A percentile compares a stretch with the other conserved stretches of the same genome.
These are phyloP conservation scores for Annulohypoxylon nitens DNA, from an alignment of 495 filamentous ascomycete species.

Conservation along the genomic window DNA sequence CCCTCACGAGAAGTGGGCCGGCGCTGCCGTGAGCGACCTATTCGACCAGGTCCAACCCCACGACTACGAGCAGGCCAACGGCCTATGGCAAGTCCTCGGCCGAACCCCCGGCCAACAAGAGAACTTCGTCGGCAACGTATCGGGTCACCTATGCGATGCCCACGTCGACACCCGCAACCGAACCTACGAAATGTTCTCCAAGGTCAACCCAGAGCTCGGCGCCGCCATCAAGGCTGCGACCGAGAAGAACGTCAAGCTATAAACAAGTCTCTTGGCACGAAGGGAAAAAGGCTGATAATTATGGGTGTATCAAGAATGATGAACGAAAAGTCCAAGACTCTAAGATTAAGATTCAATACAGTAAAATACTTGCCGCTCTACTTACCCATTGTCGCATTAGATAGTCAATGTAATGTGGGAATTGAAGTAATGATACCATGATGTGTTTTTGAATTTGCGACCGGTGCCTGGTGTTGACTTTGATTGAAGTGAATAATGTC, in stretches of 20 bases:
- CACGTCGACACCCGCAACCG: conserved; percentile 64
- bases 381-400: conserved; percentile 6
- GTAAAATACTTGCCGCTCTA: conserved; percentile 17
- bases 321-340: neutral
- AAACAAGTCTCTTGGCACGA: neutral
- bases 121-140: conserved; percentile 74
- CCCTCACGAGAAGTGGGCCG: conserved; percentile 74
- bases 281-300: neutral
- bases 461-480: neutral
- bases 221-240: conserved; percentile 59
- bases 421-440: neutral
- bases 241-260: conserved; percentile 62
- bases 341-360: conserved; percentile 14
- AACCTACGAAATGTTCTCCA: conserved; percentile 70
- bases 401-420: conserved; percentile 12
- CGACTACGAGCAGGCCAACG: conserved; percentile 75
- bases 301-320: conserved; percentile 15
- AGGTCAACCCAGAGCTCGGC: conserved; percentile 62
- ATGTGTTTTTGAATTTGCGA: neutral
- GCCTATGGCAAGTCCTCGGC: conserved; percentile 75
- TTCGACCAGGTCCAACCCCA: conserved; percentile 63
- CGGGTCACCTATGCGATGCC: conserved; percentile 64
- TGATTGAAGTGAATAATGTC: neutral
- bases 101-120: conserved; percentile 72
- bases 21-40: conserved; percentile 54